These are phyloP conservation scores for Stenocarpella maydis DNA, from an alignment of 2,329 filamentous ascomycete genomes.

Conservation along the genomic window DNA sequence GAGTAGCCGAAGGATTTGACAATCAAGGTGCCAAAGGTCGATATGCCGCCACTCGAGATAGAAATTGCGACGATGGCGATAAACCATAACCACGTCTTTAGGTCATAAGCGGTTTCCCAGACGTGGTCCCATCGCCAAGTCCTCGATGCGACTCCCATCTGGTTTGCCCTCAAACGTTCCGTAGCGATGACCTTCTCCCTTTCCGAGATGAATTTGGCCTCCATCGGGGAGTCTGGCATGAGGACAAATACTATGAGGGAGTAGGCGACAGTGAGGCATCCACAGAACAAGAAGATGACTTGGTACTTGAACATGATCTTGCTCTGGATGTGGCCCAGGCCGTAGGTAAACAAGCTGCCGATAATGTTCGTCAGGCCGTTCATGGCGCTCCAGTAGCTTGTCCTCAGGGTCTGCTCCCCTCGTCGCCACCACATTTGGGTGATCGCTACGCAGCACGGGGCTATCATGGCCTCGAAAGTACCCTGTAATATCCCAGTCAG, in stretches of 20 bases:
- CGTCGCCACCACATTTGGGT: slow-evolving; percentile 65
- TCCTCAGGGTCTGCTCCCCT: slow-evolving; percentile 58
- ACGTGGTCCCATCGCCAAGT: slow-evolving; percentile 54
- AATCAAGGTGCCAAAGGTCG: slow-evolving; percentile 66
- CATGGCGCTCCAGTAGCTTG: slow-evolving; percentile 62
- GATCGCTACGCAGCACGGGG: slow-evolving; percentile 59
- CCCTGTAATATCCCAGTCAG: not conserved
- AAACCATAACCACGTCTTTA: slow-evolving; percentile 54
- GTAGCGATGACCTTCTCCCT: slow-evolving; percentile 66
- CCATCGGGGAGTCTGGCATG: slow-evolving; percentile 71
- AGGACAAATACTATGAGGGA: slow-evolving; percentile 60
- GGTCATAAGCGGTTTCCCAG: slow-evolving; percentile 48
- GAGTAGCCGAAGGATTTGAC: slow-evolving; percentile 65
- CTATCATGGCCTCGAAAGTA: slow-evolving; percentile 56
- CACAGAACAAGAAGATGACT: slow-evolving; percentile 59
- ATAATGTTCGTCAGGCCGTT: slow-evolving; percentile 64
- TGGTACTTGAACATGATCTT: slow-evolving; percentile 58
- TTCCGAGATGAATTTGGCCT: slow-evolving; percentile 63
- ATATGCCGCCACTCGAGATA: slow-evolving; percentile 64
- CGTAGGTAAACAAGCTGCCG: slow-evolving; percentile 63
- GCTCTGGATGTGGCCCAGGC: slow-evolving; percentile 57
- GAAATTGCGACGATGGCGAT: slow-evolving; percentile 61
- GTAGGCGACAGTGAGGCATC: slow-evolving; percentile 60
- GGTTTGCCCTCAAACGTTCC: slow-evolving; percentile 62
- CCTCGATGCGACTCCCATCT: slow-evolving; percentile 51